Evolutionary conservation across 139 green algal species (phyloP).

Genomic region (Desmodesmus armatus): DNA sequence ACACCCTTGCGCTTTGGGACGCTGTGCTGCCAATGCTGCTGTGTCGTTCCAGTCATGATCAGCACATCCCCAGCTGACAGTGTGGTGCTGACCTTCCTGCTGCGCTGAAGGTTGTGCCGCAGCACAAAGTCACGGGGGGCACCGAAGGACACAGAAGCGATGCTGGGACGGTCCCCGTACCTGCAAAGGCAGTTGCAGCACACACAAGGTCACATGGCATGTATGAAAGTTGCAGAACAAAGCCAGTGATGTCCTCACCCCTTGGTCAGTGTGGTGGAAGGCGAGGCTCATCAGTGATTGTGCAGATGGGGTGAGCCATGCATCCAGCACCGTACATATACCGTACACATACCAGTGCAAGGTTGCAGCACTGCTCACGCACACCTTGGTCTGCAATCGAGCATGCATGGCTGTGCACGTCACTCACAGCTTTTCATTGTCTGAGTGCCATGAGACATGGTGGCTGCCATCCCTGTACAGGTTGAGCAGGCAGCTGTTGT

Average conservation of each 20-base stretch:
- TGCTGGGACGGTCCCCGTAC: conserved; percentile 44
- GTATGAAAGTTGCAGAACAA: too few species aligned
- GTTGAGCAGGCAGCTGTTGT: conserved; percentile 74
- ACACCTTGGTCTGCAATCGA: too few species aligned
- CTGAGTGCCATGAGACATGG: conserved; percentile 68
- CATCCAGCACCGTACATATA: too few species aligned
- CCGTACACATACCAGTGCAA: too few species aligned
- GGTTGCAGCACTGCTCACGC: too few species aligned
- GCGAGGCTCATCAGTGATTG: too few species aligned
- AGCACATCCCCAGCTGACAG: conserved; percentile 10
- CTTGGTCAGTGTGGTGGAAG: too few species aligned
- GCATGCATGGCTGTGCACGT: too few species aligned
- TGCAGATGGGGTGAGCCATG: too few species aligned
- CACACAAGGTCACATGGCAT: background rate
- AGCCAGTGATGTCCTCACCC: too few species aligned
- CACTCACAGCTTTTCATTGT: too few species aligned
- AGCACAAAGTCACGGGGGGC: conserved; percentile 65
- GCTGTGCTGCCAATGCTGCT: conserved; percentile 69
- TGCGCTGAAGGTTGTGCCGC: conserved; percentile 57
- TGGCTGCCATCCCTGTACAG: conserved; percentile 66
- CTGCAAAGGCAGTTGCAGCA: too few species aligned
- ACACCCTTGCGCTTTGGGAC: conserved; percentile 51
- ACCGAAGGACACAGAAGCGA: conserved; percentile 70
- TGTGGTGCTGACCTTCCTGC: conserved; percentile 30
- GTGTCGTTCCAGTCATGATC: conserved; percentile 44